A percentile compares a stretch with the other conserved stretches of the same genome.
These are phyloP conservation scores for Sistotremastrum niveocremeum DNA, from an alignment of 768 basidiomycete genomes.

Conservation along the genomic window DNA sequence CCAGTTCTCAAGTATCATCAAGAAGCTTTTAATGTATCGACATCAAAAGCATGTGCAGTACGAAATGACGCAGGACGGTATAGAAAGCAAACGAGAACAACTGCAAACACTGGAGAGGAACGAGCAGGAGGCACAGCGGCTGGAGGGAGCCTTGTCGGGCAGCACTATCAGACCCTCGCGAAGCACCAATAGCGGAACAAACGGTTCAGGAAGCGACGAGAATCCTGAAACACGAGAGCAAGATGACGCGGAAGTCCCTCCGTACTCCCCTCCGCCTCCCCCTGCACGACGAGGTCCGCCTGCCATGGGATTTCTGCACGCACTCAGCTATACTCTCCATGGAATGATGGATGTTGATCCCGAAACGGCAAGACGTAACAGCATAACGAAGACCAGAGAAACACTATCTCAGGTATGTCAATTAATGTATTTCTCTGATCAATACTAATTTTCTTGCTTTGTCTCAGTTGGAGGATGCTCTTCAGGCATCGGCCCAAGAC, in stretches of 20 bases:
- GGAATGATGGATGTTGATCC: conserved; percentile 99
- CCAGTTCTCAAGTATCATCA: conserved; percentile 92
- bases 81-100: conserved; percentile 73
- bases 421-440: not conserved
- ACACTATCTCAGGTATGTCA: conserved; percentile 76
- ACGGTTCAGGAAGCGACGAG: conserved; percentile 17
- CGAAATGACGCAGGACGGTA: conserved; percentile 87
- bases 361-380: conserved; percentile 84
- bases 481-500: conserved; percentile 86
- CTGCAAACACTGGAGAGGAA: conserved; percentile 86
- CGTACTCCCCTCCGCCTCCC: conserved; percentile 39
- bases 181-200: not conserved
- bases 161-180: not conserved
- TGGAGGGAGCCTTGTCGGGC: conserved; percentile 54
- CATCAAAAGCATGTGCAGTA: conserved; percentile 98
- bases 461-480: conserved; percentile 80
- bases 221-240: conserved; percentile 24
- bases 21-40: conserved; percentile 84
- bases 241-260: conserved; percentile 32
- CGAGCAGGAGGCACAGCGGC: conserved; percentile 76
- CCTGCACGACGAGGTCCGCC: conserved; percentile 53
- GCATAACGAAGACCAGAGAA: conserved; percentile 90
- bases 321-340: conserved; percentile 86
- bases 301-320: conserved; percentile 79
- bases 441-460: not conserved